Base-by-base conservation (phyloP, 305 asterid genomes). In the Fraxinus latifolia region DNA sequence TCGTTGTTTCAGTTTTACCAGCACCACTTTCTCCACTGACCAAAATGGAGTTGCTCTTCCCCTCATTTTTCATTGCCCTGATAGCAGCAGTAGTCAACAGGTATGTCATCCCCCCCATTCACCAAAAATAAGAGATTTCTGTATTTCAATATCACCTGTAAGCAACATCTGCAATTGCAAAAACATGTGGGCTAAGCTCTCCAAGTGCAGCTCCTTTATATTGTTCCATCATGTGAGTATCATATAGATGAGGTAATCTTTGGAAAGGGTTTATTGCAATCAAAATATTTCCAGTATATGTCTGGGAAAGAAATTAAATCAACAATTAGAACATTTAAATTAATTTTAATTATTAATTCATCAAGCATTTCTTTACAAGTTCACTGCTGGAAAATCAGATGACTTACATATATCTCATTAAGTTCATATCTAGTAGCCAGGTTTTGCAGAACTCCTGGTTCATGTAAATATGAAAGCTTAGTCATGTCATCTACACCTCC, bases 1-100 rank as follows among this genome's bases (percentile, higher is more conserved):
- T 90, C 14, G 96, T 90, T 36, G 94, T 92, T 85, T 92, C 94
- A 75, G 96, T 92, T 85, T 92, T 92, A 77, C 96, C 94, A 12
- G 96, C 92, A 77, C 94, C 96, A 90, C 96, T 92, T 89, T 92
- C 96, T 81, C 96, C 96, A 33, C 94, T 92, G 47, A 92, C 96
- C 88, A 92, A 80, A 74, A 90, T 92, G 0, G 96, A 92, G 85
- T 92, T 90, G 82, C 93, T 92, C 84, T 84, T 87, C 36, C 93
- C 92, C 83, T 92, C 96, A 42, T 87, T 89, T 70, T 82, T 86
- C 93, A 92, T 92, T 83, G 88, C 93, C 93, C 94, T 92, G 79
- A 68, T 79, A 84, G 75, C 37, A 70, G 4, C 34, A 70, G 21
- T 70, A 70, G 75, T 29, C 33, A 70, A 70, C 23, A 70, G 39